phyloP scores from a whole-genome alignment of 768 basidiomycete genomes.

The Boletus barrowsii region DNA sequence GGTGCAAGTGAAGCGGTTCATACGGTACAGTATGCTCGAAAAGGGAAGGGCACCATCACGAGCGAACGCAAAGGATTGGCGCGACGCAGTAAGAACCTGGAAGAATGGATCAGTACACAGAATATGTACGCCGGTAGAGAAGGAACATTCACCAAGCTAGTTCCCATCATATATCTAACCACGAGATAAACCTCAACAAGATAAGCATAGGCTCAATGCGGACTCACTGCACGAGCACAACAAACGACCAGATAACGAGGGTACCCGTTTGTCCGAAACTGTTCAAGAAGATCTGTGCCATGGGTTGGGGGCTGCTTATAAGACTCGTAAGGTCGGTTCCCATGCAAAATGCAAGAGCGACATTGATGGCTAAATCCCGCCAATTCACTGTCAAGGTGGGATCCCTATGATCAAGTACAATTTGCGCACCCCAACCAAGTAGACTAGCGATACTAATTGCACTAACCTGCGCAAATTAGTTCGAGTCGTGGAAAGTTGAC shows the following conservation, averaged over 20 bases:
- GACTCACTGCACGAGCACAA: slow-evolving; percentile 46
- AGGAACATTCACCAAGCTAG: slow-evolving; percentile 40
- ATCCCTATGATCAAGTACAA: background rate
- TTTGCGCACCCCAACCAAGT: slow-evolving; percentile 43
- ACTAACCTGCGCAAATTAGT: slow-evolving; percentile 20
- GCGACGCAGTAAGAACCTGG: slow-evolving; percentile 47
- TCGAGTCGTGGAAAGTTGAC: background rate
- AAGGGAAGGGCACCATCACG: slow-evolving; percentile 63
- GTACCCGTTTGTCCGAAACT: slow-evolving; percentile 44
- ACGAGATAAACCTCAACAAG: background rate
- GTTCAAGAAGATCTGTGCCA: slow-evolving; percentile 43
- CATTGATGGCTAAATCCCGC: slow-evolving; percentile 40
- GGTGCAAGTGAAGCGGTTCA: slow-evolving; percentile 49
- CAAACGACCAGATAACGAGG: slow-evolving; percentile 51
- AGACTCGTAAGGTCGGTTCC: slow-evolving; percentile 47
- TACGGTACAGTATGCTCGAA: slow-evolving; percentile 50
- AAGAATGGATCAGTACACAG: slow-evolving; percentile 3
- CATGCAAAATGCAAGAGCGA: slow-evolving; percentile 59
- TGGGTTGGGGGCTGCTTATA: slow-evolving; percentile 40
- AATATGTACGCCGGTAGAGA: background rate
- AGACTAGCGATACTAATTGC: slow-evolving; percentile 45
- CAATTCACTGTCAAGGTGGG: background rate
- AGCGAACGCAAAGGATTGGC: slow-evolving; percentile 58
- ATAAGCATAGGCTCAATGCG: background rate
- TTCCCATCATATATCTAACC: slow-evolving; percentile 46